Evolutionary conservation across 371 early-diverging fungal species (phyloP).

Genomic region (Globomyces sp.): DNA sequence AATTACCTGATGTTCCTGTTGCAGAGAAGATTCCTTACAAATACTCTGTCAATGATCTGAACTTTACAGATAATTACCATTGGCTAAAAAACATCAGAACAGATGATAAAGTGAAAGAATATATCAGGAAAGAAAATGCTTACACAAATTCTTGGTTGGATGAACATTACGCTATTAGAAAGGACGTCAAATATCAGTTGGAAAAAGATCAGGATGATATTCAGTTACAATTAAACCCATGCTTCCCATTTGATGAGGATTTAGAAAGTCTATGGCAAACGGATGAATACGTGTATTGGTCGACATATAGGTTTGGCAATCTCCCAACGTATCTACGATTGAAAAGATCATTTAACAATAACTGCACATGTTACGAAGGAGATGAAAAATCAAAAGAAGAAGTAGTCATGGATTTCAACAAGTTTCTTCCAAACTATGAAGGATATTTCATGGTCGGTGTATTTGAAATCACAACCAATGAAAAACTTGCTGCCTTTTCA

Average conservation of each 20-base stretch:
- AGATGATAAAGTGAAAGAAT: conserved; percentile 40
- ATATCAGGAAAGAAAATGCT: conserved; percentile 41
- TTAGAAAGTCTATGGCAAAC: conserved; percentile 24
- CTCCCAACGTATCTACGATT: conserved; percentile 22
- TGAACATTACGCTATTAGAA: neutral
- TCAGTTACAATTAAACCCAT: neutral
- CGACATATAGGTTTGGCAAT: neutral
- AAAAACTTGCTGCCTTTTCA: conserved; percentile 39
- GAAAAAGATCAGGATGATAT: neutral
- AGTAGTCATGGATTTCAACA: conserved; percentile 27
- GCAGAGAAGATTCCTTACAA: too few relatives aligned
- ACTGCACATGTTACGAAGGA: conserved; percentile 6
- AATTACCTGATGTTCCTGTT: too few relatives aligned
- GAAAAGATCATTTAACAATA: neutral
- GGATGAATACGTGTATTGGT: conserved; percentile 27
- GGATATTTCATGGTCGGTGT: conserved; percentile 24
- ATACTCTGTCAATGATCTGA: neutral
- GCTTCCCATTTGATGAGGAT: neutral
- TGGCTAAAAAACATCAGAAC: conserved; percentile 44
- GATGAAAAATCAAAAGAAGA: neutral
- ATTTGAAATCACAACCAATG: conserved; percentile 33
- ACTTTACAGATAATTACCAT: conserved; percentile 42
- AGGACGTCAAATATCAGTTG: conserved; percentile 1
- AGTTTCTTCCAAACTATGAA: neutral
- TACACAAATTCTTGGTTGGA: conserved; percentile 31